phyloP scores from a whole-genome alignment of 441 rosid genomes.

The Pelargonium cotyledonis region DNA sequence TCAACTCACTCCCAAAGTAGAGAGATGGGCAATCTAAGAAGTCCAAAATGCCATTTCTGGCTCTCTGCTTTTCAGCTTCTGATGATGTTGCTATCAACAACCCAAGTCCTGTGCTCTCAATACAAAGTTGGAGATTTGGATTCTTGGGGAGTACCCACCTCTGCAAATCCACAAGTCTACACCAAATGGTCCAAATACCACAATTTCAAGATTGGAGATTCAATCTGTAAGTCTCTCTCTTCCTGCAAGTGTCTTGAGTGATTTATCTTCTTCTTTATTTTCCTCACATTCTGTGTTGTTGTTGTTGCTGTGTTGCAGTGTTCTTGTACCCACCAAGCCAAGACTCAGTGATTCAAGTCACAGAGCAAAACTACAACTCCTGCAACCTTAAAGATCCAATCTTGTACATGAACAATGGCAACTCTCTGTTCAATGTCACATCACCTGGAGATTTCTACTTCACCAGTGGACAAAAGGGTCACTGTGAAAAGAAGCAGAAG shows the following conservation, averaged over 20 bases:
- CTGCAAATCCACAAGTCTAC: conserved; percentile 56
- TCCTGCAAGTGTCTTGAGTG: background rate
- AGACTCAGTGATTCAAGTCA: conserved; percentile 85
- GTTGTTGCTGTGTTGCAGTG: conserved; percentile 37
- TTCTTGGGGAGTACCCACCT: conserved; percentile 78
- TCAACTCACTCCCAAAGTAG: background rate
- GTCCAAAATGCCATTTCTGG: conserved; percentile 20
- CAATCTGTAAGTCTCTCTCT: conserved; percentile 52
- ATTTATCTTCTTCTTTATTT: background rate
- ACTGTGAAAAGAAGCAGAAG: conserved; percentile 67
- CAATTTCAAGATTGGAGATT: conserved; percentile 62
- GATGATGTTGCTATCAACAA: conserved; percentile 27
- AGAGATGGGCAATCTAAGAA: conserved; percentile 35
- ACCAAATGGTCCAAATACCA: conserved; percentile 66
- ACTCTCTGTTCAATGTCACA: conserved; percentile 83
- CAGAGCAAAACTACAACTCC: conserved; percentile 41
- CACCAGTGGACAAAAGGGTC: conserved; percentile 74
- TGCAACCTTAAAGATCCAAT: conserved; percentile 85
- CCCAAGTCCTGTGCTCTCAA: conserved; percentile 42
- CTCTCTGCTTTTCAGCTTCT: conserved; percentile 34
- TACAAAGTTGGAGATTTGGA: conserved; percentile 85
- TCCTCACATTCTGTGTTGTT: background rate
- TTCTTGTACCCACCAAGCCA: conserved; percentile 97
- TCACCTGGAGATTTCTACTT: conserved; percentile 55
- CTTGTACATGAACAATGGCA: conserved; percentile 79